A percentile compares a stretch with the other conserved stretches of the same genome.
Conservation (phyloP, 139 green algal genomes). For the Raphidocelis subcapitata region DNA sequence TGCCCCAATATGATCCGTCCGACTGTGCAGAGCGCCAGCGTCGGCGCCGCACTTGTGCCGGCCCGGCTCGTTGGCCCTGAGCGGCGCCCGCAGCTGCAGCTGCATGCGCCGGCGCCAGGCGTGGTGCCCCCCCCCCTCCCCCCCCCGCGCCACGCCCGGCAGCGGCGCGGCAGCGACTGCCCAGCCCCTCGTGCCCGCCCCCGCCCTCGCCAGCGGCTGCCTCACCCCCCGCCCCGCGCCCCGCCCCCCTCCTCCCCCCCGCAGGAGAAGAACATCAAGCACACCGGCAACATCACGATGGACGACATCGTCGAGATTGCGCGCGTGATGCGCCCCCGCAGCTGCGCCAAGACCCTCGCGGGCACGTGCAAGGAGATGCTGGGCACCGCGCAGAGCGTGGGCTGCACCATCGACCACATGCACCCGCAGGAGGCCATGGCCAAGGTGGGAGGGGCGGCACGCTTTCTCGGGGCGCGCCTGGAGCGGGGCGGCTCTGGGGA, state of each 20-base stretch:
- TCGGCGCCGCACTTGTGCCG: too few species aligned
- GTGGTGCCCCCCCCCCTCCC: too few species aligned
- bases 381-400: constrained; percentile 93
- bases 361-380: constrained; percentile 99
- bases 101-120: too few species aligned
- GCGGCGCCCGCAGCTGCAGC: too few species aligned
- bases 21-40: too few species aligned
- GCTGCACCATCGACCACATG: constrained; percentile 96
- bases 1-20: too few species aligned
- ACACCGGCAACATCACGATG: constrained; percentile 94
- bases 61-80: too few species aligned
- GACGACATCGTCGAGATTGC: constrained; percentile 97
- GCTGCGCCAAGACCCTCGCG: constrained; percentile 83
- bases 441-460: constrained; percentile 72
- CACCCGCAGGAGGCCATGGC: constrained; percentile 90
- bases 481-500: neutral
- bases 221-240: neutral
- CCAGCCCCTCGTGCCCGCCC: too few species aligned
- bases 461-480: neutral
- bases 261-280: constrained; percentile 98
- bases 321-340: constrained; percentile 91
- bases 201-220: neutral
- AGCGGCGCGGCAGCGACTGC: too few species aligned
- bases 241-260: neutral
- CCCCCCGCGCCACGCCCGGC: too few species aligned